Evolutionary conservation across 177 flowering plant species (phyloP), one percentile per base, ranked within the genome.

Genomic region (Viscum album): DNA sequence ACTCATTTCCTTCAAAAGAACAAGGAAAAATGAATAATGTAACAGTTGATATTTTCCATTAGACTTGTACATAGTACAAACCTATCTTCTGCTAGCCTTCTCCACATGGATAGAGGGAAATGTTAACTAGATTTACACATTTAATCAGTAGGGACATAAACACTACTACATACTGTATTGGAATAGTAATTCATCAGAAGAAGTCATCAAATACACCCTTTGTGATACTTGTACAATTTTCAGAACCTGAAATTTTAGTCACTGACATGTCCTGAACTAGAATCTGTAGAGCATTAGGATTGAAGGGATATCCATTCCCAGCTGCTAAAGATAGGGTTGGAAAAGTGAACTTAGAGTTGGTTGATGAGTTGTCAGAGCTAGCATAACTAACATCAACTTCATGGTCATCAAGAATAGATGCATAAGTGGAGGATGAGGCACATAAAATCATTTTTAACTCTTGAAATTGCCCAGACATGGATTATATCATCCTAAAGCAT

Each of bases 401-500:
- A 50, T 77, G 77, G 58, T 81, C 81, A 70, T 72, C 74, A 69
- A 66, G 75, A 68, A 75, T 41, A 43, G 78, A 77, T 63, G 58
- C n/a, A 71, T 56, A 79, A 76, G 78, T 77, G 70, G 73, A 84
- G 76, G 83, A 76, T 41, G 85, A 71, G 61, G 83, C 67, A 72
- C 72, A 35, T 73, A 85, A 76, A 66, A 83, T 75, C 80, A 76
- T 81, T 79, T 87, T 85, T 81, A 89, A 82, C 83, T 87, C 89
- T 62, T 83, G 74, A 54, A 89, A 77, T 84, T 89, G 91, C 72
- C n/a, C 78, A 50, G 89, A 86, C 86, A 89, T 86, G 83, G 76
- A 80, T 72, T 77, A 78, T 71, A 87, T 79, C 90, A 89, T 84
- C 91, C 91, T 89, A 91, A 80, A 73, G 81, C 84, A 81, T 81